Evolutionary conservation across 768 basidiomycete species (phyloP), one percentile per base, ranked within the genome.

Genomic region (Russula sp.): DNA sequence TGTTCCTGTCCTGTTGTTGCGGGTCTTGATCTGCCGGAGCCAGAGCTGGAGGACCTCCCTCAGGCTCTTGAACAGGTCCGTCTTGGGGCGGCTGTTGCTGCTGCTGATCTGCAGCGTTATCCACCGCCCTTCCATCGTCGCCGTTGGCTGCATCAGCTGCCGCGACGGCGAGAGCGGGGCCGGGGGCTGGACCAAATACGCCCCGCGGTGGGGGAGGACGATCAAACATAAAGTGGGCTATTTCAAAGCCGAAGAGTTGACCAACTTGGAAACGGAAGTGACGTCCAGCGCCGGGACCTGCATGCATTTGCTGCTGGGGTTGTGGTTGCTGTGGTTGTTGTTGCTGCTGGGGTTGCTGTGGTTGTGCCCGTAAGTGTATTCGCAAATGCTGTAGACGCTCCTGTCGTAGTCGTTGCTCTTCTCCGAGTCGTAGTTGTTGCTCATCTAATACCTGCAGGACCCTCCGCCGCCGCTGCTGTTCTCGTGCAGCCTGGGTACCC

Each of bases 241-340:
- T 26, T 36, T 64, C 58, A 5, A 64, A 61, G n/a, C 62, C 67
- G n/a, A 72, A 54, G 48, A 66, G 66, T 2, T 57, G 65, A 11
- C 67, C 67, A 11, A 68, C 66, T 22, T 69, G 67, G 11, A 72
- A 67, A 51, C 69, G 68, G 42, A 74, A 63, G 22, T 67, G 71
- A 58, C 56, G 73, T 40, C 70, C 62, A 20, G 71, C 56, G 14
- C 10, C 40, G 7, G 55, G 18, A 20, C 28, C 28, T 28, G 6
- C 42, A 14, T 7, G 51, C 34, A 22, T 1, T 8, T 30, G 55
- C 24, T 56, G 44, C 20, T 36, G 54, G 20, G 6, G 46, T 7
- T 20, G 58, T 16, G 4, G 48, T 5, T 34, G 20, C 2, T 38
- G 58, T 18, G 26, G 34, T 14, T 14, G 34, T 2, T 40, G 58